These are phyloP conservation scores for Castanea sativa DNA, from an alignment of 306 rosid genomes.

Conservation along the genomic window DNA sequence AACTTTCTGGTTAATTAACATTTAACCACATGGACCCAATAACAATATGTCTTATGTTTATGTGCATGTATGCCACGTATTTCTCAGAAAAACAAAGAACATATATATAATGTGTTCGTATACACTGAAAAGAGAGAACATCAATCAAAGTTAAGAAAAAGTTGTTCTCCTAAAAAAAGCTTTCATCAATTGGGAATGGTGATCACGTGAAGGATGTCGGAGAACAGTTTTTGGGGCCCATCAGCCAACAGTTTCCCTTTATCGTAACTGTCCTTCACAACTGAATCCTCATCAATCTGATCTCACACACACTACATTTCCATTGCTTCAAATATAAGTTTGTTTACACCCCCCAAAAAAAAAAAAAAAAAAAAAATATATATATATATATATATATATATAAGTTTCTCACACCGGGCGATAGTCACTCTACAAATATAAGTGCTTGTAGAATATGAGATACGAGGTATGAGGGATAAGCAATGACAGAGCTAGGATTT, in stretches of 20 bases:
- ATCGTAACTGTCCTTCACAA: conserved; percentile 1
- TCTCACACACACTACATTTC: not conserved
- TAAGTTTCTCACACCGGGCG: too few species aligned
- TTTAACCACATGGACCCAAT: too few species aligned
- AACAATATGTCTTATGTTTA: not conserved
- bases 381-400: too few species aligned
- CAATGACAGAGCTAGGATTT: too few species aligned
- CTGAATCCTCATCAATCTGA: not conserved
- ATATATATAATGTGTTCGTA: not conserved
- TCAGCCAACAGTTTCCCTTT: not conserved
- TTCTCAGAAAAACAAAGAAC: not conserved
- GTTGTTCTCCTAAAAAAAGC: not conserved
- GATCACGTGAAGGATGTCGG: conserved; percentile 35
- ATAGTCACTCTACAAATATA: too few species aligned
- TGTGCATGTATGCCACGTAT: conserved; percentile 26
- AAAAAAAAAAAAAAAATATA: too few species aligned
- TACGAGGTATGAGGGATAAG: too few species aligned
- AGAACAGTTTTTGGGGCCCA: conserved; percentile 28
- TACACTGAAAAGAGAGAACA: not conserved
- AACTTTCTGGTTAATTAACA: too few species aligned
- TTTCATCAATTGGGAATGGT: conserved; percentile 25
- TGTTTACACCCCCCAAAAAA: too few species aligned
- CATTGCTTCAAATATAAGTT: too few species aligned
- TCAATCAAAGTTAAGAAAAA: too few species aligned
- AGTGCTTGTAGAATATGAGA: too few species aligned